These are phyloP conservation scores for Nephelium lappaceum DNA, from an alignment of 345 rosid species.

Conservation along the genomic window DNA sequence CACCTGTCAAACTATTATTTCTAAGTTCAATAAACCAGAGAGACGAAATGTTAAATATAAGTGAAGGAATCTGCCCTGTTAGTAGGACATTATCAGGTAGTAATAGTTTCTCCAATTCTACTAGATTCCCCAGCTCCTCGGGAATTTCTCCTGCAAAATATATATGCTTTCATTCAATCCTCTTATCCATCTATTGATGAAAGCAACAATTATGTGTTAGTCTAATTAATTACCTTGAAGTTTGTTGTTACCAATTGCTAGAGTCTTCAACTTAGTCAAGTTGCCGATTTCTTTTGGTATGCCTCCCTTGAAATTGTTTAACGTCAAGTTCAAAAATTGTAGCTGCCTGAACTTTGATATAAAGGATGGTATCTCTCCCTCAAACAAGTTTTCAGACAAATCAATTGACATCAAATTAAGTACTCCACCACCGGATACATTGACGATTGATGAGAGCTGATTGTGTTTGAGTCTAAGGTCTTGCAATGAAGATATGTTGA, in stretches of 20 bases:
- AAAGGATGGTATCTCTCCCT: constrained; percentile 7
- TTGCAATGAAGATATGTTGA: neutral
- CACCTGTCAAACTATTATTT: too few species aligned
- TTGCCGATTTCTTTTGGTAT: constrained; percentile 17
- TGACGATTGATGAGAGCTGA: neutral
- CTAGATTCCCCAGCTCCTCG: too few species aligned
- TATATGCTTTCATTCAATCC: too few species aligned
- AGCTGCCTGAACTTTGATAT: neutral
- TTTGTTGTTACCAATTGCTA: constrained; percentile 1
- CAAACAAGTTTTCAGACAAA: neutral
- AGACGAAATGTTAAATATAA: too few species aligned
- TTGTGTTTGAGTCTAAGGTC: neutral
- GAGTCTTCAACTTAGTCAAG: constrained; percentile 3
- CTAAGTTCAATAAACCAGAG: too few species aligned
- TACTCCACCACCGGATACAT: neutral
- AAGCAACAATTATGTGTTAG: neutral
- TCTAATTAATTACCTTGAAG: neutral
- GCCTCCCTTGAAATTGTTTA: constrained; percentile 11
- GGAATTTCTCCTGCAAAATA: neutral
- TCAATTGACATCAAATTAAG: neutral
- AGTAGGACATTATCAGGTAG: too few species aligned
- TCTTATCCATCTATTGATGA: too few species aligned
- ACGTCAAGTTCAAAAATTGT: neutral
- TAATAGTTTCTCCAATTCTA: too few species aligned
- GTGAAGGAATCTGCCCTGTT: too few species aligned